phyloP scores from a whole-genome alignment of 495 filamentous ascomycete species.

The Baudoinia panamericana region DNA sequence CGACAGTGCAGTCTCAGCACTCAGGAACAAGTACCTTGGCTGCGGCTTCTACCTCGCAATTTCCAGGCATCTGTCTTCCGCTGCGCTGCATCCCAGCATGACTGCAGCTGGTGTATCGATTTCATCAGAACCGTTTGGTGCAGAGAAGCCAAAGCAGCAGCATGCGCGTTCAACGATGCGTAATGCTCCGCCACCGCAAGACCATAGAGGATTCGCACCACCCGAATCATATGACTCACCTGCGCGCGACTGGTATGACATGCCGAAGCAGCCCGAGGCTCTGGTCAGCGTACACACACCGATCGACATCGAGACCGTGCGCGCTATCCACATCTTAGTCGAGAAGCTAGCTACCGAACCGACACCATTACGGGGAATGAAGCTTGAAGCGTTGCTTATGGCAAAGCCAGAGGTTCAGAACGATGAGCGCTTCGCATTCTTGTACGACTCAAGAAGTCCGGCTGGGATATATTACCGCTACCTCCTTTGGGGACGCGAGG shows the following conservation, averaged over 20 bases:
- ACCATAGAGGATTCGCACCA: constrained; percentile 66
- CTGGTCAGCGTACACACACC: constrained; percentile 68
- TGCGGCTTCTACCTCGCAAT: constrained; percentile 73
- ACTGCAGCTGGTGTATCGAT: constrained; percentile 34
- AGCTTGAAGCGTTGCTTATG: constrained; percentile 93
- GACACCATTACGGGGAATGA: constrained; percentile 41
- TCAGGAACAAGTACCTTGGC: constrained; percentile 81
- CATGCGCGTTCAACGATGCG: constrained; percentile 33
- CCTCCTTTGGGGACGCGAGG: constrained; percentile 70
- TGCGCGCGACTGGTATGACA: constrained; percentile 7
- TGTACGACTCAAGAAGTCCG: constrained; percentile 75
- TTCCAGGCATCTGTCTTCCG: constrained; percentile 73
- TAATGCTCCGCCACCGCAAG: constrained; percentile 46
- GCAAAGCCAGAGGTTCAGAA: constrained; percentile 60
- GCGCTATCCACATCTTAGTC: constrained; percentile 76
- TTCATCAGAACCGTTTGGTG: constrained; percentile 66
- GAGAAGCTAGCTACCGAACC: constrained; percentile 57
- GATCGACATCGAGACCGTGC: constrained; percentile 62
- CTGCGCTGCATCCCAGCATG: constrained; percentile 46
- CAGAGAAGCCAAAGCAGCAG: constrained; percentile 47
- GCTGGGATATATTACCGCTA: constrained; percentile 85
- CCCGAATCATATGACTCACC: constrained; percentile 49
- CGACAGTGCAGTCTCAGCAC: constrained; percentile 57
- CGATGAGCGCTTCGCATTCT: constrained; percentile 84
- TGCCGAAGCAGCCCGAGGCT: constrained; percentile 30